phyloP scores from a whole-genome alignment of 108 stramenopile species.

The Nitzschia palea region DNA sequence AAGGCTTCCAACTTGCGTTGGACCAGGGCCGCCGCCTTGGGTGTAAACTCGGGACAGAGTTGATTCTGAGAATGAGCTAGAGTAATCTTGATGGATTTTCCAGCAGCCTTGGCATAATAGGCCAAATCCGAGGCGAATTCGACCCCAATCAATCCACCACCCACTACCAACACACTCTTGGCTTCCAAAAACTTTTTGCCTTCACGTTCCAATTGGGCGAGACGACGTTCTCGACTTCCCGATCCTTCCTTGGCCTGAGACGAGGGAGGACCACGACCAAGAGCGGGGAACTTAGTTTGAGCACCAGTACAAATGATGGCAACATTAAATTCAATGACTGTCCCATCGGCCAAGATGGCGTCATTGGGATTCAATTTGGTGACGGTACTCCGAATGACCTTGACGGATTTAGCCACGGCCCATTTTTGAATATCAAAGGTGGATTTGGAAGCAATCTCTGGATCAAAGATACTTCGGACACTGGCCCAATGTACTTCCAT shows the following conservation, averaged over 20 bases:
- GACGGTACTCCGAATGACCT: slow-evolving; percentile 10
- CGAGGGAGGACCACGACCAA: slow-evolving; percentile 11
- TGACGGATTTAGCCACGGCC: slow-evolving; percentile 16
- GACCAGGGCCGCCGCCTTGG: slow-evolving; percentile 14
- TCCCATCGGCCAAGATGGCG: slow-evolving; percentile 11
- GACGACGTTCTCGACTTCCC: background rate
- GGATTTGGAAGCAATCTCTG: slow-evolving; percentile 5
- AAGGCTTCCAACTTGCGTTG: slow-evolving; percentile 15
- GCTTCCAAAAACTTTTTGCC: slow-evolving; percentile 15
- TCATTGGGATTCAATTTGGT: slow-evolving; percentile 13
- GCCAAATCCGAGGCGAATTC: slow-evolving; percentile 40
- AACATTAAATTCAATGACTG: slow-evolving; percentile 21
- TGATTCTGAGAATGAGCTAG: slow-evolving; percentile 15
- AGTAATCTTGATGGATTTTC: slow-evolving; percentile 5
- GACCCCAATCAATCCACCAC: slow-evolving; percentile 37
- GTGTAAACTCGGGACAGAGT: slow-evolving; percentile 13
- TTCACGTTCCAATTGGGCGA: slow-evolving; percentile 7
- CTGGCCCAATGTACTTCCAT: slow-evolving; percentile 25
- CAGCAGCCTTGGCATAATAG: slow-evolving; percentile 5
- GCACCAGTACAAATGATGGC: slow-evolving; percentile 20
- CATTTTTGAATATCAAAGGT: slow-evolving; percentile 14
- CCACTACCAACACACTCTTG: slow-evolving; percentile 26
- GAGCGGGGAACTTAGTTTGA: slow-evolving; percentile 7
- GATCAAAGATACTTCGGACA: slow-evolving; percentile 26
- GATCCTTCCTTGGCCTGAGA: slow-evolving; percentile 1